Evolutionary conservation across 2,329 filamentous ascomycete species (phyloP).

Genomic region (Rutstroemia sp.): DNA sequence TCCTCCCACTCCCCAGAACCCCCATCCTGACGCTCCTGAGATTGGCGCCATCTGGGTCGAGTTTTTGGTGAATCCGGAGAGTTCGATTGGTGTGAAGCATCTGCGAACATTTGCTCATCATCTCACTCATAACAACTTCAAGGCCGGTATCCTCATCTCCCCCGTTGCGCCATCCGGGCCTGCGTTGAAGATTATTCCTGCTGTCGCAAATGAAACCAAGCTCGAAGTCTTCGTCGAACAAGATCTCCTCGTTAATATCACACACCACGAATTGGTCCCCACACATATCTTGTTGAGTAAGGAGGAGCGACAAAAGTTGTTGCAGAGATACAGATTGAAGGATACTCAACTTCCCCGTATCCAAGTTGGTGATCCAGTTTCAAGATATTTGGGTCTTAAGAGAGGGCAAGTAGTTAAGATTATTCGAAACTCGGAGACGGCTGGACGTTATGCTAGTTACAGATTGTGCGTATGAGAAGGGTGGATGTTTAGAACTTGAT

Average conservation of each 20-base stretch:
- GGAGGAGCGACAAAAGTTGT: slow-evolving; percentile 79
- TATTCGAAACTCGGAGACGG: slow-evolving; percentile 90
- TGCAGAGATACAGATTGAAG: slow-evolving; percentile 89
- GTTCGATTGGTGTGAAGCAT: slow-evolving; percentile 81
- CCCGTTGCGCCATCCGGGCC: slow-evolving; percentile 75
- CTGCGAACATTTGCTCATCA: slow-evolving; percentile 84
- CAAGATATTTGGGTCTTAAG: slow-evolving; percentile 83
- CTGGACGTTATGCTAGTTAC: slow-evolving; percentile 94
- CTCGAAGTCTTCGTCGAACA: slow-evolving; percentile 96
- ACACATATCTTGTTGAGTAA: slow-evolving; percentile 84
- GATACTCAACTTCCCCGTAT: slow-evolving; percentile 95
- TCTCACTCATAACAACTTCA: slow-evolving; percentile 71
- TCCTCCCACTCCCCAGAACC: slow-evolving; percentile 59
- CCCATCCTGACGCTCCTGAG: slow-evolving; percentile 59
- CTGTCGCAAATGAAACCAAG: slow-evolving; percentile 66
- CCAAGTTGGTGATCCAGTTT: slow-evolving; percentile 83
- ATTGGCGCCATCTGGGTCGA: slow-evolving; percentile 90
- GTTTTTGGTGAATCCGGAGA: slow-evolving; percentile 62
- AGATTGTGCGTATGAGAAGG: slow-evolving; percentile 53
- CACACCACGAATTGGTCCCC: slow-evolving; percentile 91
- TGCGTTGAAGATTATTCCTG: slow-evolving; percentile 78
- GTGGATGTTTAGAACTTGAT: neutral
- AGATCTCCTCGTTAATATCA: slow-evolving; percentile 96
- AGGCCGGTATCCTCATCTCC: slow-evolving; percentile 86
- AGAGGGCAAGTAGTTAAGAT: slow-evolving; percentile 97